These are phyloP conservation scores for Lepidopterella palustris DNA, from an alignment of 495 filamentous ascomycete species.

Conservation along the genomic window DNA sequence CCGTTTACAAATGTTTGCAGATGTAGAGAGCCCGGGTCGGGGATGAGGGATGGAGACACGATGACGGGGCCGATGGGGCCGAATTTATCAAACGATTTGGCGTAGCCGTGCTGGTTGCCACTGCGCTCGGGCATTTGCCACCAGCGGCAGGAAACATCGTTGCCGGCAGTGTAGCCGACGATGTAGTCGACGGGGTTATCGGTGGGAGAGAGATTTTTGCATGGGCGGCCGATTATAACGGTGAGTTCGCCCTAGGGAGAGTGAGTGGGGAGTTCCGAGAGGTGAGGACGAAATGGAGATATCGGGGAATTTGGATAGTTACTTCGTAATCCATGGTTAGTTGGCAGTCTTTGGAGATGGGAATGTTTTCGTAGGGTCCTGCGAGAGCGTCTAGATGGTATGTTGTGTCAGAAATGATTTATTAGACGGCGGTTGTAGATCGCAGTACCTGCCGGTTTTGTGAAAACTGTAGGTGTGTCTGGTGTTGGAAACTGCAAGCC, in stretches of 20 bases:
- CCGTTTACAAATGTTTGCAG: slow-evolving; percentile 40
- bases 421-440: not conserved
- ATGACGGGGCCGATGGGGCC: slow-evolving; percentile 43
- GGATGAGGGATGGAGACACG: slow-evolving; percentile 29
- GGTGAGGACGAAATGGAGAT: too few species aligned
- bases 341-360: slow-evolving; percentile 37
- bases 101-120: slow-evolving; percentile 24
- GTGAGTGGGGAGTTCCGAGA: slow-evolving; percentile 16
- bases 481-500: not conserved
- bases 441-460: slow-evolving; percentile 14
- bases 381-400: slow-evolving; percentile 10
- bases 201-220: slow-evolving; percentile 10
- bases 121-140: slow-evolving; percentile 8
- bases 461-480: slow-evolving; percentile 16
- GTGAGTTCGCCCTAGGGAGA: slow-evolving; percentile 25
- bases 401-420: not conserved
- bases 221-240: slow-evolving; percentile 15
- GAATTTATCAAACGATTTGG: slow-evolving; percentile 45
- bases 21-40: slow-evolving; percentile 22
- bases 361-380: slow-evolving; percentile 28
- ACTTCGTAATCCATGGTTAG: slow-evolving; percentile 35
- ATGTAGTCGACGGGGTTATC: slow-evolving; percentile 17
- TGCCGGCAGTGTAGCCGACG: slow-evolving; percentile 23
- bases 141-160: slow-evolving; percentile 21
- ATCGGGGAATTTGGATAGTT: not conserved